phyloP scores from a whole-genome alignment of 208 protist species.

The Crithidia sp. region DNA sequence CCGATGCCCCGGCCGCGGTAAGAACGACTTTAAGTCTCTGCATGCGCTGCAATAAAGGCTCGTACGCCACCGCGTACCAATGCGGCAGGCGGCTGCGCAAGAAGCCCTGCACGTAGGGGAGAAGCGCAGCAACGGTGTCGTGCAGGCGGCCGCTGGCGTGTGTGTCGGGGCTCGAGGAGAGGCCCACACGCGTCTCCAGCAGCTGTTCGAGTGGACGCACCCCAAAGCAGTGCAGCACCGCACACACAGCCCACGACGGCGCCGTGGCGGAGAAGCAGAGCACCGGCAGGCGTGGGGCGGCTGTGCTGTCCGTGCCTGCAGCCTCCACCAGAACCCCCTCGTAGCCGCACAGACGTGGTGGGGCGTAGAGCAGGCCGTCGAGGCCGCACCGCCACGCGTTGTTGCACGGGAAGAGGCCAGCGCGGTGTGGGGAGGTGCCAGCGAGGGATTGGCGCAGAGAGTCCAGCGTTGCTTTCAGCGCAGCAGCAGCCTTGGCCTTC shows the following conservation, averaged over 20 bases:
- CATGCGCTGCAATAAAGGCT: constrained; percentile 33
- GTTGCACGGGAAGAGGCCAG: constrained; percentile 38
- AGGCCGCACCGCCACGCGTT: constrained; percentile 43
- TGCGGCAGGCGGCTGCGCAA: constrained; percentile 25
- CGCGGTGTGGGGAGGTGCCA: constrained; percentile 1
- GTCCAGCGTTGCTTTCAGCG: constrained; percentile 7
- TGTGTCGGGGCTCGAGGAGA: constrained; percentile 29
- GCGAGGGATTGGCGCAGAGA: constrained; percentile 15
- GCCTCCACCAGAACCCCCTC: constrained; percentile 16
- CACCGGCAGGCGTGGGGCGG: constrained; percentile 37
- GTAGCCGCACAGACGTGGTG: constrained; percentile 51
- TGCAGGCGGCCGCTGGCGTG: constrained; percentile 42
- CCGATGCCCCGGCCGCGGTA: constrained; percentile 13
- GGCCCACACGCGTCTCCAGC: constrained; percentile 43
- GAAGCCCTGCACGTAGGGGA: constrained; percentile 58
- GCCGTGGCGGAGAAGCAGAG: constrained; percentile 43
- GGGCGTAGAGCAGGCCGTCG: constrained; percentile 62
- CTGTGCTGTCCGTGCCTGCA: not conserved
- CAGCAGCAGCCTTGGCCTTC: constrained; percentile 4
- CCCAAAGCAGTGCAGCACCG: constrained; percentile 52
- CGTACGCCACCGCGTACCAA: constrained; percentile 44
- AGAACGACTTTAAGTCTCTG: constrained; percentile 47
- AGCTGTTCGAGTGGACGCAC: constrained; percentile 48
- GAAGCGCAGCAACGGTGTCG: constrained; percentile 37
- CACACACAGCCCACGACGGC: constrained; percentile 49